Evolutionary conservation across 345 rosid species (phyloP), one percentile per base, ranked within the genome.

Genomic region (Erodium maritimum): DNA sequence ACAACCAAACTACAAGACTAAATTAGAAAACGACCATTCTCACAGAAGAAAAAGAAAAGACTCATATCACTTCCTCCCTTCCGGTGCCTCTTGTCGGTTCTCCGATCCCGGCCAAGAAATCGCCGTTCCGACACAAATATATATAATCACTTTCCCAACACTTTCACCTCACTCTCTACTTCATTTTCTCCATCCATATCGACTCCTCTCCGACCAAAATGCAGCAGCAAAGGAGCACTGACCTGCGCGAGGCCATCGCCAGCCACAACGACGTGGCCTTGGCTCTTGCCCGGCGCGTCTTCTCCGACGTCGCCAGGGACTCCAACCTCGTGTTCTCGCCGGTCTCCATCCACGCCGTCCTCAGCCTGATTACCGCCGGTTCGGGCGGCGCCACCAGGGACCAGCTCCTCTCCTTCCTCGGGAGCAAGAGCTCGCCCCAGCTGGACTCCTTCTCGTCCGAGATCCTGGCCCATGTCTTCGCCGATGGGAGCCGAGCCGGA

Each of bases 351-450:
- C 71, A 59, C 54, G 65, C 53, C 55, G 54, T 60, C 18, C 56
- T 71, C 19, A 48, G 67, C 67, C 21, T 71, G 61, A 19, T 55
- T 4, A 48, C 71, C 21, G 59, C 68, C 7, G 68, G 68, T 19
- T 19, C 71, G 16, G 19, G n/a, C 5, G 62, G 68, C 33, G 20
- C 60, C 56, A 51, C 55, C 17, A 54, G 5, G 52, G 61, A 66
- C n/a, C 56, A 58, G 63, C 53, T 71, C 24, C 60, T 69, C 24
- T 59, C 73, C 12, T 69, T 63, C 65, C 73, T 69, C 68, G 48
- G 50, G 57, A 21, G 65, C 62, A 69, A 59, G 57, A 23, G 61
- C 58, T 14, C 25, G 54, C 60, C 55, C 22, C 29, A 60, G 17
- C 69, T 64, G 61, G 51, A 55, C 61, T 19, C 61, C 21, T 60